Conservation (phyloP, 192 early-diverging fungal species). For the Neocallimastix lanati region DNA sequence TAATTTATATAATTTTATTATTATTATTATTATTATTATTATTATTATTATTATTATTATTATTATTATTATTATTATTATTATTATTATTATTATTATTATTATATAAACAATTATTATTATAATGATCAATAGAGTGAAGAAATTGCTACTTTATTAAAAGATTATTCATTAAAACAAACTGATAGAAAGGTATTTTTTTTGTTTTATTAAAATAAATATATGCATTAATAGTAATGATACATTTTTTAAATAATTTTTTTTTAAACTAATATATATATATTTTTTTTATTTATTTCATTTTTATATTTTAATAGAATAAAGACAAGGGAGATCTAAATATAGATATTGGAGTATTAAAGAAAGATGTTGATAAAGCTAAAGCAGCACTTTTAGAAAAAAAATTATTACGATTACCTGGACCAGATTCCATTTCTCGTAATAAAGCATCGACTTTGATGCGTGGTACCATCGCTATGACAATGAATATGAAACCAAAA, state of each 20-base stretch:
- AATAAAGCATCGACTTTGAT: neutral
- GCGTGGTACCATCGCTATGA: neutral
- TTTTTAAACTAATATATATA: no score
- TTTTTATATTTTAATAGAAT: neutral
- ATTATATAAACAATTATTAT: no score
- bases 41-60: no score
- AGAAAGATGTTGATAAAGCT: neutral
- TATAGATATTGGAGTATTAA: neutral
- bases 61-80: no score
- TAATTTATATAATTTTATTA: no score
- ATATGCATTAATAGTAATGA: no score
- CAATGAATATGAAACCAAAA: neutral
- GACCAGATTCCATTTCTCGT: neutral
- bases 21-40: no score
- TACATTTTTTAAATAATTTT: no score
- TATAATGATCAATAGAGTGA: neutral
- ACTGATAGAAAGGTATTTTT: neutral
- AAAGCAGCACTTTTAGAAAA: neutral
- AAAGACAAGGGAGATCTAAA: neutral
- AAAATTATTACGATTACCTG: neutral
- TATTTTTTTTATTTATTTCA: no score
- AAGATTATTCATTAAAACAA: neutral
- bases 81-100: no score
- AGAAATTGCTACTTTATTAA: neutral
- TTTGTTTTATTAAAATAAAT: no score